A percentile compares a stretch with the other conserved stretches of the same genome.
phyloP scores from a whole-genome alignment of 1,284 basidiomycete species.

The Pholiota adiposa region DNA sequence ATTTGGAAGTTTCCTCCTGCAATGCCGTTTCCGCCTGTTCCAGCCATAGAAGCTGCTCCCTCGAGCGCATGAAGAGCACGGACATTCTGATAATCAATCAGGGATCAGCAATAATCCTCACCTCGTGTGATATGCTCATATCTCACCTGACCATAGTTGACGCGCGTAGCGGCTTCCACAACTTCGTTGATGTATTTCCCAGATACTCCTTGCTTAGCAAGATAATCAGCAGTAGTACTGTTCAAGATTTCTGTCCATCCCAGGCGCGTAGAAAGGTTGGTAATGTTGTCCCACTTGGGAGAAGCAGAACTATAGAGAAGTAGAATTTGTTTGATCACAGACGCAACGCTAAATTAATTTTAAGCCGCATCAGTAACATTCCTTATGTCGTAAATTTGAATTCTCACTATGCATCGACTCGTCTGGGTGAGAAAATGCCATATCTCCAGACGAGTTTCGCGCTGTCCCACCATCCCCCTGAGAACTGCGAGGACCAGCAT shows the following conservation, averaged over 20 bases:
- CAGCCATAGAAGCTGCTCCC: conserved; percentile 76
- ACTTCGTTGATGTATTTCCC: conserved; percentile 75
- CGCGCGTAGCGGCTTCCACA: conserved; percentile 82
- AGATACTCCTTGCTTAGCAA: conserved; percentile 59
- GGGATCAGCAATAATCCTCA: not conserved
- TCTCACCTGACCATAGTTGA: conserved; percentile 86
- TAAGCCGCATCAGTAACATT: conserved; percentile 2
- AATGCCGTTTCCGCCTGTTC: conserved; percentile 70
- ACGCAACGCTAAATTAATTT: conserved; percentile 53
- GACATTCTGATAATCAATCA: conserved; percentile 55
- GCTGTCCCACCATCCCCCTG: conserved; percentile 72
- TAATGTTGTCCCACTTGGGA: conserved; percentile 69
- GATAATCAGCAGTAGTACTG: conserved; percentile 64
- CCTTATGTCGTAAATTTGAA: not conserved
- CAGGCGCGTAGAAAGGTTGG: conserved; percentile 56
- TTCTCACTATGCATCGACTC: conserved; percentile 61
- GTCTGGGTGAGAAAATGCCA: conserved; percentile 71
- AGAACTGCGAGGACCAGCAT: conserved; percentile 43
- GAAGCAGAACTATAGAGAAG: conserved; percentile 63
- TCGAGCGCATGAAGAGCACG: conserved; percentile 83
- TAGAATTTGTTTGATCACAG: conserved; percentile 59
- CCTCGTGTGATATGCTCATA: not conserved
- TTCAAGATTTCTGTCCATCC: conserved; percentile 57
- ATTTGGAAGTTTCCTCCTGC: conserved; percentile 86
- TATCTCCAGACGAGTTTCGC: conserved; percentile 81